phyloP scores from a whole-genome alignment of 352 stramenopile genomes.

The Salisapilia sapeloensis region DNA sequence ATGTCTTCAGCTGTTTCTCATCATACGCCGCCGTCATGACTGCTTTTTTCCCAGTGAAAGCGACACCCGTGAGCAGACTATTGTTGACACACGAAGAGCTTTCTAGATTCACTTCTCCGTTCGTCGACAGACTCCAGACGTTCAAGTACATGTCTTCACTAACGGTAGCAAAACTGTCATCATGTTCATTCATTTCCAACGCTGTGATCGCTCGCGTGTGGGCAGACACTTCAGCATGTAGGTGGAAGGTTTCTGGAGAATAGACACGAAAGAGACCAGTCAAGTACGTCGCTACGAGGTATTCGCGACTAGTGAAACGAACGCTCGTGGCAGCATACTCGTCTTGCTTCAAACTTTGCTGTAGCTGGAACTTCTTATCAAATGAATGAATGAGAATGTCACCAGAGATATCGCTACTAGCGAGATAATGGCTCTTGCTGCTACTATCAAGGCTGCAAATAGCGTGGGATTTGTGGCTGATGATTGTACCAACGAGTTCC shows the following conservation, averaged over 20 bases:
- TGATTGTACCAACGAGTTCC: conserved; percentile 36
- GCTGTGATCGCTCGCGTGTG: conserved; percentile 54
- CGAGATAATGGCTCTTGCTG: conserved; percentile 13
- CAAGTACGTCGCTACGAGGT: conserved; percentile 36
- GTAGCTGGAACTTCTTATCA: conserved; percentile 31
- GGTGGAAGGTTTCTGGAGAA: conserved; percentile 19
- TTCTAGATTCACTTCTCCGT: conserved; percentile 18
- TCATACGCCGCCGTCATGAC: conserved; percentile 50
- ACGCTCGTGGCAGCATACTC: conserved; percentile 28
- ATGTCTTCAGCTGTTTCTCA: conserved; percentile 48
- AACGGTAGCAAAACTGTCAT: conserved; percentile 34
- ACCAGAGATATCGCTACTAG: conserved; percentile 39
- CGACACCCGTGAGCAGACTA: conserved; percentile 41
- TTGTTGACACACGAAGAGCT: conserved; percentile 47
- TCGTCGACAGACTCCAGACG: conserved; percentile 36
- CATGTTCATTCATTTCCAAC: conserved; percentile 27
- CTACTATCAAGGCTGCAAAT: conserved; percentile 45
- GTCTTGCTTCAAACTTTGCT: conserved; percentile 31
- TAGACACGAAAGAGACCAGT: conserved; percentile 41
- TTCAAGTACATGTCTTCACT: conserved; percentile 70
- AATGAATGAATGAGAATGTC: conserved; percentile 34
- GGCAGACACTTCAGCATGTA: conserved; percentile 45
- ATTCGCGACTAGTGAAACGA: conserved; percentile 29
- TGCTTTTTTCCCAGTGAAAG: conserved; percentile 21
- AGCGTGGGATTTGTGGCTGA: conserved; percentile 25